Conservation (phyloP, 2,329 filamentous ascomycete genomes). For the Anthostomella pinea region DNA sequence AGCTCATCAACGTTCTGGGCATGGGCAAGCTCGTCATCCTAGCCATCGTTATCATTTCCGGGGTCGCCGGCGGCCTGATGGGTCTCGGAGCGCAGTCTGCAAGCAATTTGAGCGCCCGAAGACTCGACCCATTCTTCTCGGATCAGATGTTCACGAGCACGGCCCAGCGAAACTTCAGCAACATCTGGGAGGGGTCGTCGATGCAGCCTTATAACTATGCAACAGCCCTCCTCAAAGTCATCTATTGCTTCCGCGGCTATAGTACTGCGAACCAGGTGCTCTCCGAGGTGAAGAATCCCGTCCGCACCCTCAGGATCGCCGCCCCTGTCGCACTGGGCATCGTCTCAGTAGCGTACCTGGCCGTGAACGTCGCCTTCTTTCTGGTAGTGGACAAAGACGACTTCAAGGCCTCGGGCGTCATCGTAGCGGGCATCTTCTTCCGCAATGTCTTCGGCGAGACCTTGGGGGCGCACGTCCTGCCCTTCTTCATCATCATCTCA, state of each 20-base stretch:
- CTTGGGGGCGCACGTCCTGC: constrained; percentile 41
- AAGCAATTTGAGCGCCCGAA: constrained; percentile 14
- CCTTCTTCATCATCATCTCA: constrained; percentile 44
- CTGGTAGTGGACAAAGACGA: constrained; percentile 55
- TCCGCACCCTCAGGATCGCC: constrained; percentile 56
- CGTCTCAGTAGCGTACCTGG: constrained; percentile 54
- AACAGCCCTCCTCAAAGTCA: constrained; percentile 53
- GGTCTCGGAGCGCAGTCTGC: constrained; percentile 26
- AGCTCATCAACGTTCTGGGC: constrained; percentile 47
- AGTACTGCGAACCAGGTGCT: constrained; percentile 55
- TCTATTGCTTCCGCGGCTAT: constrained; percentile 55
- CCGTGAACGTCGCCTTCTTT: constrained; percentile 58
- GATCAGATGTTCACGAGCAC: constrained; percentile 28
- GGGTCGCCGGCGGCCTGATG: constrained; percentile 36
- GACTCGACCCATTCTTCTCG: constrained; percentile 21
- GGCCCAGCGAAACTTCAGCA: constrained; percentile 39
- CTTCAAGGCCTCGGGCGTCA: constrained; percentile 50
- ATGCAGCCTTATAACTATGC: constrained; percentile 42
- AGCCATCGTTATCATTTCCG: constrained; percentile 42
- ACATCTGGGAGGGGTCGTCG: constrained; percentile 38
- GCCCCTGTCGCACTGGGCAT: constrained; percentile 52
- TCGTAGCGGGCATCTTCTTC: constrained; percentile 57
- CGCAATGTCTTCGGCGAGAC: constrained; percentile 48
- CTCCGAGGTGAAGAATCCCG: constrained; percentile 54
- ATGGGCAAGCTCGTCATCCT: constrained; percentile 49